These are phyloP conservation scores for Lachancea nothofagi DNA, from an alignment of 805 yeast species.

Conservation along the genomic window DNA sequence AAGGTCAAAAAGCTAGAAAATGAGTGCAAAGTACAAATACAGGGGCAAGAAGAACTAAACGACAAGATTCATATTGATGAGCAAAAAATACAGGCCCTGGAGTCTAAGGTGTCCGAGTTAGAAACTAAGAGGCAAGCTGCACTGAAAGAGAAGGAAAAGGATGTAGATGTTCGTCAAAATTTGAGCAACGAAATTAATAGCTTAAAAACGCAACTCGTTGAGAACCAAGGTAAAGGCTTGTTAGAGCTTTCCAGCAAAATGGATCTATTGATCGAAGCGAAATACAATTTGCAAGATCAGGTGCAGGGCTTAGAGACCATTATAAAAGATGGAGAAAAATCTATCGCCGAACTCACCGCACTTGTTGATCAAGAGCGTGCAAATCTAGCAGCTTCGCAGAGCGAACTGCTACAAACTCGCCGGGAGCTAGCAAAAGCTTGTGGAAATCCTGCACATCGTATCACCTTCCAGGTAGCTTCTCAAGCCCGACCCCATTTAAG, in stretches of 20 bases:
- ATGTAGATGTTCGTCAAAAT: not conserved
- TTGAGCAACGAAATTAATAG: slow-evolving; percentile 5
- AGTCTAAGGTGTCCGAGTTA: not conserved
- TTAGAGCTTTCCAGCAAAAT: not conserved
- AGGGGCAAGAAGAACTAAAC: not conserved
- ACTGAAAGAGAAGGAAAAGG: slow-evolving; percentile 4
- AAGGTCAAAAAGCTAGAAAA: slow-evolving; percentile 6
- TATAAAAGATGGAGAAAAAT: not conserved
- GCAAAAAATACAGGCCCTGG: not conserved
- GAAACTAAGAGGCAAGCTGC: slow-evolving; percentile 1
- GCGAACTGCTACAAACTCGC: slow-evolving; percentile 6
- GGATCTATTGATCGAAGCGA: slow-evolving; percentile 1
- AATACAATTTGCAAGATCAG: not conserved
- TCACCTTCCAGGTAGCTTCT: slow-evolving; percentile 20
- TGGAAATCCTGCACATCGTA: slow-evolving; percentile 24
- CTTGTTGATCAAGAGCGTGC: not conserved
- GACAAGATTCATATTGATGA: not conserved
- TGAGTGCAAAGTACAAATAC: slow-evolving; percentile 2
- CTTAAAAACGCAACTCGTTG: slow-evolving; percentile 4
- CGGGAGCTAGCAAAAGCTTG: slow-evolving; percentile 8
- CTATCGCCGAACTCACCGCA: slow-evolving; percentile 1
- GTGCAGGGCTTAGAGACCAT: not conserved
- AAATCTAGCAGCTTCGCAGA: slow-evolving; percentile 4
- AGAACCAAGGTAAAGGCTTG: slow-evolving; percentile 6
- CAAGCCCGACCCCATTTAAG: slow-evolving; percentile 26